These are phyloP conservation scores for Cerioporus squamosus DNA, from an alignment of 1,284 basidiomycete species.

Conservation along the genomic window DNA sequence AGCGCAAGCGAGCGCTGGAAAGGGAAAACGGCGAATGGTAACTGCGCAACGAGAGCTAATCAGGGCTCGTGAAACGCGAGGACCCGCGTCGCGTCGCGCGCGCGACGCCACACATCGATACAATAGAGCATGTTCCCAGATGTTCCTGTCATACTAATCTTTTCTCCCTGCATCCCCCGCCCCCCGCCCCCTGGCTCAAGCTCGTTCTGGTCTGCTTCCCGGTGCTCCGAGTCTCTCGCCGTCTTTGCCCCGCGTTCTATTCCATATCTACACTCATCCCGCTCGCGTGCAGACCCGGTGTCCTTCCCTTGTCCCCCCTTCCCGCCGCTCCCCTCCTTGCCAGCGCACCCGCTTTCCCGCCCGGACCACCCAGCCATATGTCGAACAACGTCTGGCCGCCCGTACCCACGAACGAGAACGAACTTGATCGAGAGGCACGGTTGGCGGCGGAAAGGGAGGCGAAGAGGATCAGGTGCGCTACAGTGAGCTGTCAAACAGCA, in stretches of 20 bases:
- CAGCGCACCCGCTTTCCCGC: not conserved
- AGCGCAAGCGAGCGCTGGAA: not conserved
- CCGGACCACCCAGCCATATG: conserved; percentile 3
- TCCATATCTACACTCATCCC: not conserved
- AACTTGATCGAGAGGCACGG: conserved; percentile 31
- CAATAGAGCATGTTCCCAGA: conserved; percentile 1
- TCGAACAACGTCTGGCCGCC: conserved; percentile 19
- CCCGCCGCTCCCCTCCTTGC: not conserved
- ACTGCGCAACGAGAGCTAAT: conserved; percentile 12
- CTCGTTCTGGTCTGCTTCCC: not conserved
- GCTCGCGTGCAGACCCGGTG: not conserved
- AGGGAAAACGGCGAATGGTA: conserved; percentile 16
- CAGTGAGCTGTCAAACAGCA: not conserved
- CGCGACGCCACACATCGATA: conserved; percentile 20
- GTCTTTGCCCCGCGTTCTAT: not conserved
- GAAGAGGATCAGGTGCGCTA: conserved; percentile 22
- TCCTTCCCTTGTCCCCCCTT: not conserved
- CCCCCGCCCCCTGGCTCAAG: not conserved
- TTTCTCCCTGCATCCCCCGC: not conserved
- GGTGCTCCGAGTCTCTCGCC: not conserved
- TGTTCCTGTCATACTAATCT: not conserved
- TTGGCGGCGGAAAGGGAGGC: conserved; percentile 51
- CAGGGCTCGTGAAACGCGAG: conserved; percentile 11
- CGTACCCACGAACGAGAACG: conserved; percentile 21
- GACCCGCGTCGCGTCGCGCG: conserved; percentile 9